Evolutionary conservation across 345 rosid genomes (phyloP).

Genomic region (Syzygium aromaticum): DNA sequence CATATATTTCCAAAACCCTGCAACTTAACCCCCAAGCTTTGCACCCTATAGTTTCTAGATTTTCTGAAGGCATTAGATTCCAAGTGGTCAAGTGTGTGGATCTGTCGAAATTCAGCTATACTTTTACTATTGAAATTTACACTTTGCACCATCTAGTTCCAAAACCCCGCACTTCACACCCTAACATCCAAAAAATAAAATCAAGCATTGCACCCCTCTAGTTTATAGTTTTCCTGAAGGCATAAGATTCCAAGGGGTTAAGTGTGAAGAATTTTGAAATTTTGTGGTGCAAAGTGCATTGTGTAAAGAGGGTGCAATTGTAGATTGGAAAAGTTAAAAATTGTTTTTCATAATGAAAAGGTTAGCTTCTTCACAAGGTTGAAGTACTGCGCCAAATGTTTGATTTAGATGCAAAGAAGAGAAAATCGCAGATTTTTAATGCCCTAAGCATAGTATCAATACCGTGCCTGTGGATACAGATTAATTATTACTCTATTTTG

Average conservation of each 20-base stretch:
- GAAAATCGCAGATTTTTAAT: neutral
- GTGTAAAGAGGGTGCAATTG: neutral
- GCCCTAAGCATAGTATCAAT: neutral
- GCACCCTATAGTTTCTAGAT: neutral
- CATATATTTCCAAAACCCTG: neutral
- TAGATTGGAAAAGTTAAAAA: neutral
- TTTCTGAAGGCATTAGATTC: neutral
- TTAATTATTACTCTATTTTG: neutral
- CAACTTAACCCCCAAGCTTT: neutral
- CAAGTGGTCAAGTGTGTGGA: neutral
- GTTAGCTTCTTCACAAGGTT: neutral
- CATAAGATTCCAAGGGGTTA: neutral
- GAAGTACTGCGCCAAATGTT: neutral
- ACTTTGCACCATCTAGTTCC: neutral
- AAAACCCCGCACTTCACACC: neutral
- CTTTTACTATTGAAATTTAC: neutral
- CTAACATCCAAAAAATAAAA: neutral
- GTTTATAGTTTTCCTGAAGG: neutral
- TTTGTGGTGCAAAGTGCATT: neutral
- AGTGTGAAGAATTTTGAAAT: neutral
- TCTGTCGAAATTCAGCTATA: neutral
- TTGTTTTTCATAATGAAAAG: neutral
- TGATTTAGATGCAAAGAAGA: neutral
- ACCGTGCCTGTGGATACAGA: neutral
- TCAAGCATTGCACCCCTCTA: neutral